Base-by-base conservation (phyloP, 768 basidiomycete species). In the Rhodotorula toruloides region DNA sequence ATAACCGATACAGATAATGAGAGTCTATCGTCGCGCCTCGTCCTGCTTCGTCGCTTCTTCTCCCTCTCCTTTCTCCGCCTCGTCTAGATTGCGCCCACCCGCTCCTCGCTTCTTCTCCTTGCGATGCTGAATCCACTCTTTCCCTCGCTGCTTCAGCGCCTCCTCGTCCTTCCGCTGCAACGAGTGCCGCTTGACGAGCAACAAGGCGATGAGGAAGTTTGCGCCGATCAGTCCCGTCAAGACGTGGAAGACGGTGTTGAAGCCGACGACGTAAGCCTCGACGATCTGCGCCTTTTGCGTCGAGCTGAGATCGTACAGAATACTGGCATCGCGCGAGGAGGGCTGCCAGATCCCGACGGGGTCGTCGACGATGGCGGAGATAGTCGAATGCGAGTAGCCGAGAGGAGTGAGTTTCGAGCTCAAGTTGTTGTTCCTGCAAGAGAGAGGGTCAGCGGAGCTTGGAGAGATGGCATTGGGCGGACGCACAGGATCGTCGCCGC, bases 241-340 rank as follows among this genome's bases (percentile, higher is more conserved):
- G 63, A 88, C 78, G 44, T 85, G 79, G 76, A 87, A 89, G 4
- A 87, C 78, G 7, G 78, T 74, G 46, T 80, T 76, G 76, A 88
- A 85, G 4, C 87, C 87, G 25, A 74, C 75, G 29, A 81, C 83
- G 76, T 84, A 85, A 1, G 82, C 85, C 14, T 79, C 63, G 13
- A 87, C 77, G 53, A 84, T 81, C 27, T 77, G 76, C 3, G 64
- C 67, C 3, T 83, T 82, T 32, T 78, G 74, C 10, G 70, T 71
- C 0, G 73, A 13, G 0, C 82, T 77, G 17, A 86, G 69, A 7
- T 79, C 79, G 29, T 81, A 36, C 0, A 74, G 61, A 1, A 73
- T 27, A 10, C 36, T 7, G 5, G 61, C 60, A 8, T 48, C 47
- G 13, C 22, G 14, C 19, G 46, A 48, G 6, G 81, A 76, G 2